Percentiles rank a stretch among this genome's conserved stretches.
These are phyloP conservation scores for Backusella luteola DNA, from an alignment of 192 early-diverging fungal genomes.

Conservation along the genomic window DNA sequence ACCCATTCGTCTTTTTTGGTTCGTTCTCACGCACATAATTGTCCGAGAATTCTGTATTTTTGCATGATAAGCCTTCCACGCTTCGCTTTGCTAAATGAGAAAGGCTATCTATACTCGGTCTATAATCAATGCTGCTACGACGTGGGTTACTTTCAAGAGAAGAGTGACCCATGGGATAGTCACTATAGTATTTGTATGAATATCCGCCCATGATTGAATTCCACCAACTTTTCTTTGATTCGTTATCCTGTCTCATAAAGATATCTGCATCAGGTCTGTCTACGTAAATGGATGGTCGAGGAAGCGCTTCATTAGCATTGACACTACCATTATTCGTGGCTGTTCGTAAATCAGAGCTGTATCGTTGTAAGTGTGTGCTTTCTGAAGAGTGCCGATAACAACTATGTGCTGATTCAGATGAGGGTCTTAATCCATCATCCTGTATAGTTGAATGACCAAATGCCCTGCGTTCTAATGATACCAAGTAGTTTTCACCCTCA, in stretches of 20 bases:
- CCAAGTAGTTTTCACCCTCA: conserved; percentile 32
- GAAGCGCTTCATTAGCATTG: neutral
- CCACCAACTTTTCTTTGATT: conserved; percentile 39
- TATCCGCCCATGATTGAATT: conserved; percentile 29
- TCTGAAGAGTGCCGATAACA: conserved; percentile 2
- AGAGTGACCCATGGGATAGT: conserved; percentile 7
- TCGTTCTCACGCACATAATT: neutral
- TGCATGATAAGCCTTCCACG: conserved; percentile 18
- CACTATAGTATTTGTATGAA: conserved; percentile 18
- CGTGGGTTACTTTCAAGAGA: neutral
- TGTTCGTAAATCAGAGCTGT: conserved; percentile 30
- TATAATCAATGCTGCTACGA: conserved; percentile 22
- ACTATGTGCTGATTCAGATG: conserved; percentile 4
- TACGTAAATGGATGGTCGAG: conserved; percentile 18
- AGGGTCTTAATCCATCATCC: conserved; percentile 11
- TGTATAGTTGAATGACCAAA: conserved; percentile 7
- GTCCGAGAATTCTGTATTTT: conserved; percentile 10
- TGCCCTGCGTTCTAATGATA: conserved; percentile 30
- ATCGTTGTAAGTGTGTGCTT: conserved; percentile 17
- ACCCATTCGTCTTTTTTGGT: conserved; percentile 5
- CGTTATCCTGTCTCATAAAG: conserved; percentile 25
- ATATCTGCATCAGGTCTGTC: conserved; percentile 24
- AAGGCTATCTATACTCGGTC: conserved; percentile 28
- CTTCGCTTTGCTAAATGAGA: conserved; percentile 27
- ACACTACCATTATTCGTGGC: conserved; percentile 15